Percentiles rank a stretch among this genome's conserved stretches.
Conservation (phyloP, 345 rosid species). For the Eutrema japonicum region DNA sequence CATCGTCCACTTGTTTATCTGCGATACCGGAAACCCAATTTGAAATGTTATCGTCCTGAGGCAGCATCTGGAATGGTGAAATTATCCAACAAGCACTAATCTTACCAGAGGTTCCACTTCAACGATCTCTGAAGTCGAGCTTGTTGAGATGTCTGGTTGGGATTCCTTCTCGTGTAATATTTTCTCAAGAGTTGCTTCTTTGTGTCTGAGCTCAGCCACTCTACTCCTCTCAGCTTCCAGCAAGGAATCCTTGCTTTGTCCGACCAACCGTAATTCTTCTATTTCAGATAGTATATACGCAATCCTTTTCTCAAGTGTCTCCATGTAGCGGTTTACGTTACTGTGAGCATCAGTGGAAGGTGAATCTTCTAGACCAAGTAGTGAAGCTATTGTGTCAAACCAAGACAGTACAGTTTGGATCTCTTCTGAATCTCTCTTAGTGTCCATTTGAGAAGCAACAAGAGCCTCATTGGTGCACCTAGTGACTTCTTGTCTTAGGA, state of each 20-base stretch:
- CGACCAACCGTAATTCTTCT: conserved; percentile 55
- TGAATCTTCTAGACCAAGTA: conserved; percentile 49
- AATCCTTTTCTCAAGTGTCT: conserved; percentile 63
- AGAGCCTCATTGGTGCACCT: conserved; percentile 91
- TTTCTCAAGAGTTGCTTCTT: conserved; percentile 66
- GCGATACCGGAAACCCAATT: conserved; percentile 17
- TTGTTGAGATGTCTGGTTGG: conserved; percentile 55
- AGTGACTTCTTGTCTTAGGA: conserved; percentile 96
- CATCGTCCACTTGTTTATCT: conserved; percentile 76
- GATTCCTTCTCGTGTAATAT: conserved; percentile 70
- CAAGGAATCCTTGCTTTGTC: conserved; percentile 63
- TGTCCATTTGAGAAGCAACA: conserved; percentile 66
- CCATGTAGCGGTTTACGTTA: conserved; percentile 59
- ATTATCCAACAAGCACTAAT: conserved; percentile 11
- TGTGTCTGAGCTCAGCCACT: conserved; percentile 67
- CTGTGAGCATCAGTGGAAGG: conserved; percentile 48
- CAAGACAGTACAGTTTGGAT: conserved; percentile 61
- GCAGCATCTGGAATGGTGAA: neutral
- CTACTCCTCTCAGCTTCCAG: conserved; percentile 73
- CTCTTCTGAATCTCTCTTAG: conserved; percentile 60
- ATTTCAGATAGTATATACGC: conserved; percentile 60
- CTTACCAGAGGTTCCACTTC: conserved; percentile 96
- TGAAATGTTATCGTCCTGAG: neutral
- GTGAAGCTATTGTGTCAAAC: conserved; percentile 63
- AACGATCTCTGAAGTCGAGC: conserved; percentile 61